Conservation (phyloP, 2,329 filamentous ascomycete species). For the Ophiocordyceps unilateralis region DNA sequence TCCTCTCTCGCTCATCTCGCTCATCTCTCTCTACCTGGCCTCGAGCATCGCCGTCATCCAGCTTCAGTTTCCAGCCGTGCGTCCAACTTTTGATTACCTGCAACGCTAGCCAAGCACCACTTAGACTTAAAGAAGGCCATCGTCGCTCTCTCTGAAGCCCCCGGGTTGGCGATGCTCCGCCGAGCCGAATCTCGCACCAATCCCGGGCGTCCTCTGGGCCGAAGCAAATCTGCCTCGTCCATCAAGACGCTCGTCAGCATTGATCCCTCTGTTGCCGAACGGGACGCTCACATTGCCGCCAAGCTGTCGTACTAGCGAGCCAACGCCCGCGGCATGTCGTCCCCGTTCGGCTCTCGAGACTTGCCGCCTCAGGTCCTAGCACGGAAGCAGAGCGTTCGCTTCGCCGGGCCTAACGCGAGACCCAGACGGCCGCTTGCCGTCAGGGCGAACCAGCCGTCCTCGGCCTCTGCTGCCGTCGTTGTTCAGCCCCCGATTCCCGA, state of each 20-base stretch:
- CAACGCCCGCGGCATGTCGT: slow-evolving; percentile 18
- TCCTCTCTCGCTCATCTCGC: neutral
- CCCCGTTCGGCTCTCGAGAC: neutral
- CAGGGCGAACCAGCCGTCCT: slow-evolving; percentile 8
- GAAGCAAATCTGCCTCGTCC: slow-evolving; percentile 37
- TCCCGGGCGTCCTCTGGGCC: slow-evolving; percentile 24
- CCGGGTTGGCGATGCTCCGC: slow-evolving; percentile 24
- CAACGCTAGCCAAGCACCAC: slow-evolving; percentile 1
- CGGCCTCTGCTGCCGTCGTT: no score
- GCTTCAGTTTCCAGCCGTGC: neutral
- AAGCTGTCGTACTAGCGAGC: slow-evolving; percentile 40
- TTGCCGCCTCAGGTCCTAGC: slow-evolving; percentile 11
- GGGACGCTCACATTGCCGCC: slow-evolving; percentile 47
- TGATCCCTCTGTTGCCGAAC: slow-evolving; percentile 28
- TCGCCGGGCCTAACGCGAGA: slow-evolving; percentile 19
- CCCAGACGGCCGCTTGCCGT: slow-evolving; percentile 12
- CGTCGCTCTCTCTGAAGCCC: neutral
- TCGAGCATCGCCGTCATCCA: neutral
- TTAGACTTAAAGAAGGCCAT: neutral
- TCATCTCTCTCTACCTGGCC: neutral
- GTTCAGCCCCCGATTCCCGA: neutral
- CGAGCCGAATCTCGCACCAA: slow-evolving; percentile 27
- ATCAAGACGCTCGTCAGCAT: slow-evolving; percentile 29
- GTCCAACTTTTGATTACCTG: neutral
- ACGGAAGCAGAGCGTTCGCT: slow-evolving; percentile 39